These are phyloP conservation scores for Apiosordaria backusii DNA, from an alignment of 495 filamentous ascomycete species.

Conservation along the genomic window DNA sequence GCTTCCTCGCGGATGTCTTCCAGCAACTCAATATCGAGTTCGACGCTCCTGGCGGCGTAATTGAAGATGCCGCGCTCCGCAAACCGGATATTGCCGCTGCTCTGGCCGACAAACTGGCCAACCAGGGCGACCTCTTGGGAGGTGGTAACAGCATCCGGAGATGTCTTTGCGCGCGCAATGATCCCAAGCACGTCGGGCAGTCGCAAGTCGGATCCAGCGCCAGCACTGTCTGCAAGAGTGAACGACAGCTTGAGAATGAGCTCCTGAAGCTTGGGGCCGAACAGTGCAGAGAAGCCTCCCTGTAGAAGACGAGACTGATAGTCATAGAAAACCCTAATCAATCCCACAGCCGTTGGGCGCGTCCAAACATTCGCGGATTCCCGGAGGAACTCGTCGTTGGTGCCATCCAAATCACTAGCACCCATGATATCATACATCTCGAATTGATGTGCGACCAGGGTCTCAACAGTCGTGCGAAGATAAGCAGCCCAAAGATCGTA, in stretches of 20 bases:
- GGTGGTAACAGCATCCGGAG: conserved; percentile 38
- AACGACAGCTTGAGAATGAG: conserved; percentile 51
- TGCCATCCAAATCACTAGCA: conserved; percentile 29
- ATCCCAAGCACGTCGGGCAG: conserved; percentile 49
- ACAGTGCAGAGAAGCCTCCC: conserved; percentile 47
- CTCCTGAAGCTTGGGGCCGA: conserved; percentile 47
- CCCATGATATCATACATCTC: conserved; percentile 50
- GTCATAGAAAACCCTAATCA: conserved; percentile 48
- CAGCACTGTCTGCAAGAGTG: conserved; percentile 37
- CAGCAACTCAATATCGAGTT: conserved; percentile 46
- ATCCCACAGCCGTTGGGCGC: conserved; percentile 41
- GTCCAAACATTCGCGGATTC: conserved; percentile 42
- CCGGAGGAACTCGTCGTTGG: conserved; percentile 19
- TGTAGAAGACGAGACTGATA: conserved; percentile 52
- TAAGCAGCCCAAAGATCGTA: conserved; percentile 49
- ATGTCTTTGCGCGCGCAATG: conserved; percentile 46
- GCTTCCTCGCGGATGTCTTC: conserved; percentile 50
- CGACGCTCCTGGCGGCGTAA: conserved; percentile 46
- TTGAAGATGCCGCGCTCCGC: conserved; percentile 46
- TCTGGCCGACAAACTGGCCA: conserved; percentile 45
- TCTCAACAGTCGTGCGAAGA: conserved; percentile 45
- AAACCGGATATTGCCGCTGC: conserved; percentile 38
- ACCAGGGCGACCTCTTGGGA: conserved; percentile 46
- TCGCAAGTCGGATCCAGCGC: conserved; percentile 30
- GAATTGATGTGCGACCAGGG: conserved; percentile 46